Percentiles rank a stretch among this genome's conserved stretches.
phyloP scores from a whole-genome alignment of 768 basidiomycete genomes.

The Auricularia sp. region DNA sequence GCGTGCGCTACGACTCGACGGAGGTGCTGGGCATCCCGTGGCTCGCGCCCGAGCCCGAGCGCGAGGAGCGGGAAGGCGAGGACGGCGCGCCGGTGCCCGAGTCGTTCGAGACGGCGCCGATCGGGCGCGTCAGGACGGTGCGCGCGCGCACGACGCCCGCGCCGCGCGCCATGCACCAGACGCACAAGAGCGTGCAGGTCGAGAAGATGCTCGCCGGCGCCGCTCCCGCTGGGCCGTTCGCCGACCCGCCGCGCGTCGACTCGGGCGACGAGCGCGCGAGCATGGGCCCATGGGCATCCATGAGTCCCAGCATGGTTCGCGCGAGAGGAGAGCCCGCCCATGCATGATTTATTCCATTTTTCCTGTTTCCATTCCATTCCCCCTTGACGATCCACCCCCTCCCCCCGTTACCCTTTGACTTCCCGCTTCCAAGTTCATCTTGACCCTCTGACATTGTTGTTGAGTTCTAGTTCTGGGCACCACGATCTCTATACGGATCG shows the following conservation, averaged over 20 bases:
- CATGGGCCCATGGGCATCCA: neutral
- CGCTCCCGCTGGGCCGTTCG: neutral
- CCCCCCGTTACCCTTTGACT: too few relatives aligned
- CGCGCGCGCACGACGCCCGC: conserved; percentile 6
- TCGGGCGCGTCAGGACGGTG: conserved; percentile 7
- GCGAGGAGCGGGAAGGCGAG: neutral
- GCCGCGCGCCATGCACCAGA: neutral
- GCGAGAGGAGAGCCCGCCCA: neutral
- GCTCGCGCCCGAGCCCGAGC: neutral
- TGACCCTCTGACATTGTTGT: too few relatives aligned
- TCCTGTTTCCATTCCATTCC: too few relatives aligned
- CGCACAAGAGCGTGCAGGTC: neutral
- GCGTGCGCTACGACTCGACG: neutral
- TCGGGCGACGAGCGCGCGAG: neutral
- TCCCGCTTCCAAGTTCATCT: too few relatives aligned
- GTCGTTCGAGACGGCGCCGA: neutral
- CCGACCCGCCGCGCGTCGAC: neutral
- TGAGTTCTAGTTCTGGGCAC: too few relatives aligned
- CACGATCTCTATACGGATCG: too few relatives aligned
- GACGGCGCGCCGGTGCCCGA: conserved; percentile 3
- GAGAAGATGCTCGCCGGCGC: neutral
- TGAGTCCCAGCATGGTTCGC: neutral
- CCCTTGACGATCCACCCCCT: too few relatives aligned
- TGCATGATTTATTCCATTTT: too few relatives aligned
- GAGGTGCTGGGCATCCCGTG: neutral